These are phyloP conservation scores for Beauveria pseudobassiana DNA, from an alignment of 2,329 filamentous ascomycete species.

Conservation along the genomic window DNA sequence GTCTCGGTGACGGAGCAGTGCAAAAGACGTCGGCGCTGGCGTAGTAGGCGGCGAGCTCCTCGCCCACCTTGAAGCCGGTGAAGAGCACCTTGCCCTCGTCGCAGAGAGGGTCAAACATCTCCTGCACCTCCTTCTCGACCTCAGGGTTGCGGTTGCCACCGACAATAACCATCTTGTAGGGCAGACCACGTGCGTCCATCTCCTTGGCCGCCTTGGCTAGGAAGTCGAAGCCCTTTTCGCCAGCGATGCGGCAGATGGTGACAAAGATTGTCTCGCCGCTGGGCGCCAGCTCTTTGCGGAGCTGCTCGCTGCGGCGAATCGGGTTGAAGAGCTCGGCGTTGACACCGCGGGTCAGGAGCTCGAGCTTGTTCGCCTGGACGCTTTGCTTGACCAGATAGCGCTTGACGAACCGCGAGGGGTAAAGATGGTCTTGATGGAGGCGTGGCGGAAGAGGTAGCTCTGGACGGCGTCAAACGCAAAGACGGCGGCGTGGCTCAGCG, in stretches of 20 bases:
- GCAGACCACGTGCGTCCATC: constrained; percentile 46
- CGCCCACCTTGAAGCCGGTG: constrained; percentile 56
- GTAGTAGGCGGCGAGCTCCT: constrained; percentile 56
- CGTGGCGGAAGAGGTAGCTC: constrained; percentile 57
- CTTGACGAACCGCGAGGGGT: constrained; percentile 56
- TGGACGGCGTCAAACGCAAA: constrained; percentile 56
- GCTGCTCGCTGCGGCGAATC: constrained; percentile 37
- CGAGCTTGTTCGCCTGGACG: constrained; percentile 49
- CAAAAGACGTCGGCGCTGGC: constrained; percentile 63
- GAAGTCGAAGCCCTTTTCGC: constrained; percentile 65
- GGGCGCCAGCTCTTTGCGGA: constrained; percentile 49
- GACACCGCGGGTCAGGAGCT: constrained; percentile 57
- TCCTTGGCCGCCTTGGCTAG: constrained; percentile 47
- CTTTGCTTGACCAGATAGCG: constrained; percentile 52
- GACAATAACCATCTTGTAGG: constrained; percentile 59
- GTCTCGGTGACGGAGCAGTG: constrained; percentile 67
- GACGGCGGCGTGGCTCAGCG: constrained; percentile 53
- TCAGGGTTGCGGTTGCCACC: constrained; percentile 59
- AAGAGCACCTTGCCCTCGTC: constrained; percentile 52
- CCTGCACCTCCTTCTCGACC: constrained; percentile 54
- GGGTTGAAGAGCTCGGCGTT: constrained; percentile 57
- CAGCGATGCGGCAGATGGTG: constrained; percentile 59
- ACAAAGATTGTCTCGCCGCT: constrained; percentile 57
- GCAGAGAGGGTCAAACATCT: constrained; percentile 46
- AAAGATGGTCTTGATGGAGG: constrained; percentile 57